Percentiles rank a stretch among this genome's conserved stretches.
Evolutionary conservation across 495 filamentous ascomycete species (phyloP).

Genomic region (Parmelia sp.): DNA sequence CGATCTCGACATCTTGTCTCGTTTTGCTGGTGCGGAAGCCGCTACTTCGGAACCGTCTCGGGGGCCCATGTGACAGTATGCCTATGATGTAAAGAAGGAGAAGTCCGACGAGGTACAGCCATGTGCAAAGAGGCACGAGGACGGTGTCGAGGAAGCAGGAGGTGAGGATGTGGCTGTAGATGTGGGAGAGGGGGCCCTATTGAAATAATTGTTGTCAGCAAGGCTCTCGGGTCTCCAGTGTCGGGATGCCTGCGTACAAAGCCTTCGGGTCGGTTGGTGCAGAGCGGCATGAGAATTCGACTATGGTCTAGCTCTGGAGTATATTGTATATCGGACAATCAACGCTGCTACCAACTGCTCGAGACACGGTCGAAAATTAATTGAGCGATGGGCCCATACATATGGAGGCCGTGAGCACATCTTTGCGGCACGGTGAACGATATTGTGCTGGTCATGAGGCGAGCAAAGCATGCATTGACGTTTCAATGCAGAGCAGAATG

Average conservation of each 20-base stretch:
- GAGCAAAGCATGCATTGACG: no score
- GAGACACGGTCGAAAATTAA: no score
- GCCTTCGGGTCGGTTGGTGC: slow-evolving; percentile 33
- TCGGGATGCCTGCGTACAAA: slow-evolving; percentile 26
- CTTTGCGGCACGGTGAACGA: no score
- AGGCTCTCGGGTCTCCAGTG: neutral
- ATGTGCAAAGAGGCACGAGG: slow-evolving; percentile 33
- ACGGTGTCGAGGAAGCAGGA: slow-evolving; percentile 36
- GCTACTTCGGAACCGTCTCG: slow-evolving; percentile 1
- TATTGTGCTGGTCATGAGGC: no score
- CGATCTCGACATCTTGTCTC: slow-evolving; percentile 6
- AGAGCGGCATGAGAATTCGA: slow-evolving; percentile 24
- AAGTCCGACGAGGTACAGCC: slow-evolving; percentile 26
- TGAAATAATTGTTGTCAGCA: neutral
- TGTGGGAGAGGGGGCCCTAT: slow-evolving; percentile 32
- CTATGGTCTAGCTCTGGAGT: neutral
- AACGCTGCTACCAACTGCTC: no score
- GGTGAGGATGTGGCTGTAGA: slow-evolving; percentile 33
- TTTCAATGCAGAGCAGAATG: no score
- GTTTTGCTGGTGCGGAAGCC: slow-evolving; percentile 6
- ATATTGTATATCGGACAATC: no score
- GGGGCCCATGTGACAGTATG: no score
- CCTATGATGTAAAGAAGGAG: no score
- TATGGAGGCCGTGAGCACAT: no score
- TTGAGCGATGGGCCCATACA: no score